Percentiles rank a stretch among this genome's conserved stretches.
Evolutionary conservation across 2,329 filamentous ascomycete genomes (phyloP).

Genomic region (Aspergillus latus): DNA sequence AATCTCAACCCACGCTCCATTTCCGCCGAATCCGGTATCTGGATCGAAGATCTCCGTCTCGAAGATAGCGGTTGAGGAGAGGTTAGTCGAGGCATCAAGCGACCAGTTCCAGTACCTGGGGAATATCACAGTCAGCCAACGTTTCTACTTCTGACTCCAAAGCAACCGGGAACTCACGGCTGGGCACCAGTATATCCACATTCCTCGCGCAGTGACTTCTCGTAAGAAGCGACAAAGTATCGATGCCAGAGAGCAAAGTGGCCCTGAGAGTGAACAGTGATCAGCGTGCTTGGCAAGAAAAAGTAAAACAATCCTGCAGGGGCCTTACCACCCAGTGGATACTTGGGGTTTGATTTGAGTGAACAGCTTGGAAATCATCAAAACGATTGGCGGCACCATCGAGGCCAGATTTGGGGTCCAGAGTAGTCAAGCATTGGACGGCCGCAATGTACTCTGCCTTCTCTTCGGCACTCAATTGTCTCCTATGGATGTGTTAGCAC

Average conservation of each 20-base stretch:
- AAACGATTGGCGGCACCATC: slow-evolving; percentile 14
- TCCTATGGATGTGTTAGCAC: slow-evolving; percentile 7
- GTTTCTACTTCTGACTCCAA: no score
- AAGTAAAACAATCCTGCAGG: not conserved
- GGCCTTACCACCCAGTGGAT: slow-evolving; percentile 19
- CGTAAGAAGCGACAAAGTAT: slow-evolving; percentile 43
- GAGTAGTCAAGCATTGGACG: slow-evolving; percentile 16
- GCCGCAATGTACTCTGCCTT: slow-evolving; percentile 15
- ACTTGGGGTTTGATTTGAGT: slow-evolving; percentile 17
- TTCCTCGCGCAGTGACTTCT: slow-evolving; percentile 42
- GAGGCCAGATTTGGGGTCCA: slow-evolving; percentile 16
- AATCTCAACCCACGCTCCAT: slow-evolving; percentile 16
- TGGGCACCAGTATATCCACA: slow-evolving; percentile 47
- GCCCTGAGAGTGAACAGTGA: slow-evolving; percentile 14
- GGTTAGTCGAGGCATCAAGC: slow-evolving; percentile 25
- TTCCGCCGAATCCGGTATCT: slow-evolving; percentile 18
- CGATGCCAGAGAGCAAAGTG: slow-evolving; percentile 47
- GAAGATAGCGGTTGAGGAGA: slow-evolving; percentile 17
- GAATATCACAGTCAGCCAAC: not conserved
- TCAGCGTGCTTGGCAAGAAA: slow-evolving; percentile 9
- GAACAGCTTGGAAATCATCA: slow-evolving; percentile 20
- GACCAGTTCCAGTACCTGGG: slow-evolving; percentile 36
- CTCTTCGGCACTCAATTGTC: slow-evolving; percentile 8
- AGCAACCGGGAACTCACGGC: slow-evolving; percentile 31
- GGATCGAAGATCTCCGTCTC: slow-evolving; percentile 20